phyloP scores from a whole-genome alignment of 2,329 filamentous ascomycete genomes.

The Zymoseptoria crescenta region DNA sequence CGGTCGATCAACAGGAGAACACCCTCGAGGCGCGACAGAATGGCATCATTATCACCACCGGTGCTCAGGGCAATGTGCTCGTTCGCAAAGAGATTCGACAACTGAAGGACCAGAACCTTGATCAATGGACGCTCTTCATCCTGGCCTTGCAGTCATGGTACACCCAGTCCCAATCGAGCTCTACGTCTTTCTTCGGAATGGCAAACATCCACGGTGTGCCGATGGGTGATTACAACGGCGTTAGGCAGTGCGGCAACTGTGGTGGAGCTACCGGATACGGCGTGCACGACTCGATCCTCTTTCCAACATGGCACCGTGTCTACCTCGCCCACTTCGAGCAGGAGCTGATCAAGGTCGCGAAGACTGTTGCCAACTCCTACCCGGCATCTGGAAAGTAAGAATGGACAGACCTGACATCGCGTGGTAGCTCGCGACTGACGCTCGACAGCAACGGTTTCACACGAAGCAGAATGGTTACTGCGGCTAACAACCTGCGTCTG shows the following conservation, averaged over 20 bases:
- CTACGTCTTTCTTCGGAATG: conserved; percentile 15
- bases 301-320: conserved; percentile 23
- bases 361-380: conserved; percentile 13
- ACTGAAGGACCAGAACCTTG: conserved; percentile 15
- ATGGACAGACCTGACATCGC: too few relatives aligned
- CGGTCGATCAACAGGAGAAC: conserved; percentile 4
- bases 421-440: not conserved
- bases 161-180: conserved; percentile 3
- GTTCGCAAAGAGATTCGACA: conserved; percentile 21
- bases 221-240: conserved; percentile 16
- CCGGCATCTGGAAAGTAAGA: conserved; percentile 4
- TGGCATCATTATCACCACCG: conserved; percentile 5
- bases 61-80: conserved; percentile 8
- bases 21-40: conserved; percentile 11
- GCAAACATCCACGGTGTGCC: conserved; percentile 23
- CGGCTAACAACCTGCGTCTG: conserved; percentile 18
- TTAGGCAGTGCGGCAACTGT: conserved; percentile 16
- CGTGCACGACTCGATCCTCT: conserved; percentile 20
- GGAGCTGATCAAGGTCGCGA: conserved; percentile 17
- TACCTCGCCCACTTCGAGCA: conserved; percentile 25
- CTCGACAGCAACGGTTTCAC: not conserved
- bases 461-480: conserved; percentile 9
- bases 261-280: conserved; percentile 21
- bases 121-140: conserved; percentile 23
- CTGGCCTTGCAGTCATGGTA: conserved; percentile 17